These are phyloP conservation scores for Fraxinus baroniana DNA, from an alignment of 305 asterid species.

Conservation along the genomic window DNA sequence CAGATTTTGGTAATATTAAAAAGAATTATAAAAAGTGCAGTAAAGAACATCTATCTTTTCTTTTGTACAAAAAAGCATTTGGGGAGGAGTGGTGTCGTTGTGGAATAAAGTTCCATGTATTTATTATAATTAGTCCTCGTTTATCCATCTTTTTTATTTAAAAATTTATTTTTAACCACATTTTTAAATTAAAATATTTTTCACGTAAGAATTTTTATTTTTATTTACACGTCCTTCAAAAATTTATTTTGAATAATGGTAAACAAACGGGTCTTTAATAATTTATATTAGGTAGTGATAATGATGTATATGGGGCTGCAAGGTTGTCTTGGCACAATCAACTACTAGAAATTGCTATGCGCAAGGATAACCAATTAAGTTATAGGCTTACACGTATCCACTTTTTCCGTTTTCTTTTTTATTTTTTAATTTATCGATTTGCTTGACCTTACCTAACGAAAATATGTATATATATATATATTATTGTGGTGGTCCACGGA, in stretches of 20 bases:
- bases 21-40: neutral
- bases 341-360: slow-evolving; percentile 12
- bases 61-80: neutral
- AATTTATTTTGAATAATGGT: neutral
- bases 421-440: neutral
- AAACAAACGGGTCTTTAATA: neutral
- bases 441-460: neutral
- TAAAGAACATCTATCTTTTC: neutral
- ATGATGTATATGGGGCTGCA: slow-evolving; percentile 10
- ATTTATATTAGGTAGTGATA: neutral
- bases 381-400: slow-evolving; percentile 27
- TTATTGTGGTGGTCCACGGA: neutral
- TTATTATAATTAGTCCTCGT: neutral
- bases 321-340: slow-evolving; percentile 13
- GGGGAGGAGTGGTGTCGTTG: neutral
- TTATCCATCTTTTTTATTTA: neutral
- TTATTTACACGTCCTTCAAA: neutral
- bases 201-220: too few species aligned
- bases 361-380: slow-evolving; percentile 3
- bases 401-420: neutral
- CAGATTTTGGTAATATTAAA: neutral
- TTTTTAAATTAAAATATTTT: too few species aligned
- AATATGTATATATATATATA: too few species aligned
- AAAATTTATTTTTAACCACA: too few species aligned
- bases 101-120: neutral